Evolutionary conservation across 2,329 filamentous ascomycete species (phyloP).

Genomic region (Ceratocystis albifundus): DNA sequence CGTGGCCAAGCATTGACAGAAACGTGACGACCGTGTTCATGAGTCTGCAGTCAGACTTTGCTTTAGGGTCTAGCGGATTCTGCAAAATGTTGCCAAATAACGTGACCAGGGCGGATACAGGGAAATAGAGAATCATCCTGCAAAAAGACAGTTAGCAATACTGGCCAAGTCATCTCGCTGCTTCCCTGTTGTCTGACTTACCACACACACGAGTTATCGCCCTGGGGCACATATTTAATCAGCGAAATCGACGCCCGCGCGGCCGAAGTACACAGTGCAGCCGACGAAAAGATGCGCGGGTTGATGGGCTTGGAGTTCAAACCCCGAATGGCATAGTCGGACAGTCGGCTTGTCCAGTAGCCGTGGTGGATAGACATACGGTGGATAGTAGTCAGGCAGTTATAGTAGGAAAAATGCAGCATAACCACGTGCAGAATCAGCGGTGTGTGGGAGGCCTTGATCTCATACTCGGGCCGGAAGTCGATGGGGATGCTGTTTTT

Average conservation of each 20-base stretch:
- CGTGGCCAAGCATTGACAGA: conserved; percentile 74
- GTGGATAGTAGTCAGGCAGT: conserved; percentile 93
- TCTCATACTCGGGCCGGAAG: conserved; percentile 94
- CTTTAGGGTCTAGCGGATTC: conserved; percentile 80
- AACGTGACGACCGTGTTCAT: conserved; percentile 94
- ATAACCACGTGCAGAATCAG: conserved; percentile 91
- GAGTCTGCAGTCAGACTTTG: conserved; percentile 74
- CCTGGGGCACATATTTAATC: conserved; percentile 91
- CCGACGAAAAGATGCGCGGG: conserved; percentile 86
- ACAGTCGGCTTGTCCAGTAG: conserved; percentile 92
- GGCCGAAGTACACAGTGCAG: conserved; percentile 82
- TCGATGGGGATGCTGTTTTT: conserved; percentile 92
- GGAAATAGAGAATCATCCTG: conserved; percentile 89
- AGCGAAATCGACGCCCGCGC: conserved; percentile 86
- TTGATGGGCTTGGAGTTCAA: conserved; percentile 84
- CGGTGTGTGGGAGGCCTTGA: conserved; percentile 82
- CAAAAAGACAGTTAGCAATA: conserved; percentile 6
- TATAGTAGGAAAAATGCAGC: conserved; percentile 94
- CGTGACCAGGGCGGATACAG: conserved; percentile 86
- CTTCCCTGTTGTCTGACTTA: conserved; percentile 36
- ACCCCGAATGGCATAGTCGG: conserved; percentile 89
- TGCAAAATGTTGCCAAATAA: conserved; percentile 94
- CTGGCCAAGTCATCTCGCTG: neutral
- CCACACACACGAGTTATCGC: conserved; percentile 92
- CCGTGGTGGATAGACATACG: conserved; percentile 97